A percentile compares a stretch with the other conserved stretches of the same genome.
Conservation (phyloP, 2,329 filamentous ascomycete species). For the Aspergillus thermomutatus region DNA sequence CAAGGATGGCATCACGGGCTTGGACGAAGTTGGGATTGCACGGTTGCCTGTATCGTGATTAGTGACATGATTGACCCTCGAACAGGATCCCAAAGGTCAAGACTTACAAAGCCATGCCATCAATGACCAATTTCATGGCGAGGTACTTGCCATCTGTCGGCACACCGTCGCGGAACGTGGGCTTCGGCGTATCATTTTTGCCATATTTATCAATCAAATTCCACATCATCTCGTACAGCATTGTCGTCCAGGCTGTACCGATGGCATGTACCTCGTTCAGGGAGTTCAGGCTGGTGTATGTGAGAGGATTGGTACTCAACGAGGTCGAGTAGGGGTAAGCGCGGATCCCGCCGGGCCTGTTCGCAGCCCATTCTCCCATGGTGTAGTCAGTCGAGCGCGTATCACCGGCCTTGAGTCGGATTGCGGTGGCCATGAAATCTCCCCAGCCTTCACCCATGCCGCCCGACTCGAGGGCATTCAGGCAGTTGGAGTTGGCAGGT, state of each 20-base stretch:
- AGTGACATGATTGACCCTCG: not conserved
- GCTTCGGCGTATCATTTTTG: slow-evolving; percentile 8
- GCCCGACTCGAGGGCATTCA: slow-evolving; percentile 8
- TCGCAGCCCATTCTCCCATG: slow-evolving; percentile 11
- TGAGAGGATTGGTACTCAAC: slow-evolving; percentile 6
- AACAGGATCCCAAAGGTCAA: no score
- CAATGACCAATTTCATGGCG: slow-evolving; percentile 14
- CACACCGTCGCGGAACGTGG: slow-evolving; percentile 1
- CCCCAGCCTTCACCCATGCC: slow-evolving; percentile 18
- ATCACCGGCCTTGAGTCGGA: slow-evolving; percentile 13
- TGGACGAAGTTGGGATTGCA: slow-evolving; percentile 15
- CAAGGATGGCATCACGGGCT: slow-evolving; percentile 14
- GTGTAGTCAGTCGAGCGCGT: slow-evolving; percentile 6
- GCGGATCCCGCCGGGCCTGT: slow-evolving; percentile 7
- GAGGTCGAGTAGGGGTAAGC: slow-evolving; percentile 13
- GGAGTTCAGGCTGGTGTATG: slow-evolving; percentile 8
- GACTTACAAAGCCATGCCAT: slow-evolving; percentile 15
- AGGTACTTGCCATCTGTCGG: slow-evolving; percentile 15
- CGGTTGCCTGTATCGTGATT: slow-evolving; percentile 9
- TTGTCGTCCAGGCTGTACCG: slow-evolving; percentile 12
- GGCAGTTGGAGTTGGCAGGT: slow-evolving; percentile 9
- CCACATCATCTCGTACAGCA: slow-evolving; percentile 17
- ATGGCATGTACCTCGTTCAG: slow-evolving; percentile 8
- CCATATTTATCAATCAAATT: slow-evolving; percentile 16
- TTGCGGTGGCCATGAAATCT: slow-evolving; percentile 13